Percentiles rank a stretch among this genome's conserved stretches.
Evolutionary conservation across 192 early-diverging fungal genomes (phyloP).

Genomic region (Gonapodya sp.): DNA sequence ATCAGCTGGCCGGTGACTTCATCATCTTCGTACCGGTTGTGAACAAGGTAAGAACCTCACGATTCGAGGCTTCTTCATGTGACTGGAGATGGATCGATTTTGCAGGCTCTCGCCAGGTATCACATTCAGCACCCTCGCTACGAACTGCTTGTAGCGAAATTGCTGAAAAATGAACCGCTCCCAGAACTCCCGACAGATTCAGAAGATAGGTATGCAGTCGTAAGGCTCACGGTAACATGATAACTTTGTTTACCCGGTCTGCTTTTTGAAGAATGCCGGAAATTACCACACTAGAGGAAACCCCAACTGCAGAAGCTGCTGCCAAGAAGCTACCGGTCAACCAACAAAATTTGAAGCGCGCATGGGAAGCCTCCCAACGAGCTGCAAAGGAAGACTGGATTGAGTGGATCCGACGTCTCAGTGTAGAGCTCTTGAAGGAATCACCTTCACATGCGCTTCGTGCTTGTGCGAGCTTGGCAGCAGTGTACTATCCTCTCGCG

Average conservation of each 20-base stretch:
- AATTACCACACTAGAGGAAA: conserved; percentile 27
- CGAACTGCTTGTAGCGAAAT: conserved; percentile 60
- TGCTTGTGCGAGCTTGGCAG: conserved; percentile 76
- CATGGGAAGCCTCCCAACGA: conserved; percentile 80
- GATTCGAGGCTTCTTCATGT: conserved; percentile 13
- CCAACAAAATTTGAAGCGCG: conserved; percentile 69
- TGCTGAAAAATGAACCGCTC: conserved; percentile 68
- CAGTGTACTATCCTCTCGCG: conserved; percentile 67
- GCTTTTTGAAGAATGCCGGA: not conserved
- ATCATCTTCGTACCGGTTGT: conserved; percentile 80
- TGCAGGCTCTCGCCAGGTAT: conserved; percentile 41
- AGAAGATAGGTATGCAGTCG: not conserved
- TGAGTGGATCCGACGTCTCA: conserved; percentile 87
- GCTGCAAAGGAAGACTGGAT: conserved; percentile 89
- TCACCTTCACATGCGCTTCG: conserved; percentile 93
- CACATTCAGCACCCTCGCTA: conserved; percentile 63
- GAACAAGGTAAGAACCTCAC: conserved; percentile 44
- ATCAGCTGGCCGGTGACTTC: conserved; percentile 79
- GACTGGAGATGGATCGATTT: not conserved
- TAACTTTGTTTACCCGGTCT: not conserved
- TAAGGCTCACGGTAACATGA: not conserved
- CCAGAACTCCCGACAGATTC: conserved; percentile 21
- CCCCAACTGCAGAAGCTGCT: conserved; percentile 39
- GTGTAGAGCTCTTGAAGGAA: conserved; percentile 85
- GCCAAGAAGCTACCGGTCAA: conserved; percentile 75